phyloP scores from a whole-genome alignment of 1,284 basidiomycete genomes.

The Cystobasidium slooffiae region DNA sequence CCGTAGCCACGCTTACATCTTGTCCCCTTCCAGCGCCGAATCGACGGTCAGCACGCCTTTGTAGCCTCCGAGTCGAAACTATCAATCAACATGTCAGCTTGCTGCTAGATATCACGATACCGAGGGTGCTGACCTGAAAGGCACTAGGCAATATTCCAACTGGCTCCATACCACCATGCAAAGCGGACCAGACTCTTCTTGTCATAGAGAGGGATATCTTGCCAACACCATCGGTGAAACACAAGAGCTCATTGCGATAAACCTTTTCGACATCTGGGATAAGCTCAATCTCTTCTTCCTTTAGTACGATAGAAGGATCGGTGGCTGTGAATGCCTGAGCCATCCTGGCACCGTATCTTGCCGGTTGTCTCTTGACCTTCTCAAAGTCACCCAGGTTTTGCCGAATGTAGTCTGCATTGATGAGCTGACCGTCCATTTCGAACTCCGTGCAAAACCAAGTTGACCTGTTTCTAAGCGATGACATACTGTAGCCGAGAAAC shows the following conservation, averaged over 20 bases:
- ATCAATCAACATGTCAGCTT: constrained; percentile 16
- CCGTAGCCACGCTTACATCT: constrained; percentile 55
- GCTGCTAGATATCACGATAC: neutral
- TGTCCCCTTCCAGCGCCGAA: constrained; percentile 57
- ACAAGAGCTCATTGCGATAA: constrained; percentile 56
- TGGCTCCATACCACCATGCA: constrained; percentile 52
- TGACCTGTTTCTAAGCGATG: constrained; percentile 63
- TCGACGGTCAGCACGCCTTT: constrained; percentile 67
- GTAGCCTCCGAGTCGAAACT: constrained; percentile 55
- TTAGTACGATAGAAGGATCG: constrained; percentile 62
- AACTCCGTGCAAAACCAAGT: constrained; percentile 63
- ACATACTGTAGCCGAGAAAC: constrained; percentile 62
- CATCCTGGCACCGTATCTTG: constrained; percentile 76
- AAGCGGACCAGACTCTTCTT: constrained; percentile 62
- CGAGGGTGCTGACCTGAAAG: constrained; percentile 18
- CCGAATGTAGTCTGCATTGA: constrained; percentile 67
- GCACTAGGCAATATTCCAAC: constrained; percentile 31
- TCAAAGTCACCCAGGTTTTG: constrained; percentile 68
- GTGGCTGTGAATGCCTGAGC: constrained; percentile 82
- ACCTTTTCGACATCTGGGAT: constrained; percentile 43
- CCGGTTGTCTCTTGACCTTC: constrained; percentile 65
- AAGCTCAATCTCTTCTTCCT: constrained; percentile 56
- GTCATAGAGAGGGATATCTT: constrained; percentile 68
- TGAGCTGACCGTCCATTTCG: constrained; percentile 58
- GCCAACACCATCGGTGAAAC: constrained; percentile 72